Evolutionary conservation across 345 rosid species (phyloP).

Genomic region (Lenwebbia sp.): DNA sequence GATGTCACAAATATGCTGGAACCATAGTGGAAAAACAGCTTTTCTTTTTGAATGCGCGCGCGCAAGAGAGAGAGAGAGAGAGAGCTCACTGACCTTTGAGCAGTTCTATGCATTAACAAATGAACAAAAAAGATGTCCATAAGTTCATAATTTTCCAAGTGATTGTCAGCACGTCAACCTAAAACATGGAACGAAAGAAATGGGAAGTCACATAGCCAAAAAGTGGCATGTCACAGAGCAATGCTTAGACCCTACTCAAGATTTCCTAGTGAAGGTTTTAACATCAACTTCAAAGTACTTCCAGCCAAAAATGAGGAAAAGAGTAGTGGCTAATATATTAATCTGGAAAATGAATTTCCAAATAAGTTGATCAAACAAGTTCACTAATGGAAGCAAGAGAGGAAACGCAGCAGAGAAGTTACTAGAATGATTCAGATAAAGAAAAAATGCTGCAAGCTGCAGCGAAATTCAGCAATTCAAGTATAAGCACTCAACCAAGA

Average conservation of each 20-base stretch:
- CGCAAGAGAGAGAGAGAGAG: neutral
- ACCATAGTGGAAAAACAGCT: neutral
- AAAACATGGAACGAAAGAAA: neutral
- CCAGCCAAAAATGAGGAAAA: neutral
- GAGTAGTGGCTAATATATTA: neutral
- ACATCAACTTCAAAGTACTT: neutral
- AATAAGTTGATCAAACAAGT: neutral
- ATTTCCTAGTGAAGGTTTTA: neutral
- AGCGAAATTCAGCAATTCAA: neutral
- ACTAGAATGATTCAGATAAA: neutral
- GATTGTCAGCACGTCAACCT: neutral
- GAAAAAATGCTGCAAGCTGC: neutral
- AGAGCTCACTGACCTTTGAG: neutral
- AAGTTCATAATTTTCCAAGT: neutral
- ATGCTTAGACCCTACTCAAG: neutral
- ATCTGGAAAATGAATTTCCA: neutral
- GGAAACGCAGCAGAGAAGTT: neutral
- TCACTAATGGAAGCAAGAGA: neutral
- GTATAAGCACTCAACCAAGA: neutral
- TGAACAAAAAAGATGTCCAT: neutral
- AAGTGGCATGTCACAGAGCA: neutral
- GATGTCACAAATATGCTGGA: neutral
- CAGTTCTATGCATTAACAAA: neutral
- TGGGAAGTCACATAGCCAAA: neutral
- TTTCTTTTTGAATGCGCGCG: accelerated